A percentile compares a stretch with the other conserved stretches of the same genome.
These are phyloP conservation scores for Dactylellina sp. DNA, from an alignment of 2,329 filamentous ascomycete species.

Conservation along the genomic window DNA sequence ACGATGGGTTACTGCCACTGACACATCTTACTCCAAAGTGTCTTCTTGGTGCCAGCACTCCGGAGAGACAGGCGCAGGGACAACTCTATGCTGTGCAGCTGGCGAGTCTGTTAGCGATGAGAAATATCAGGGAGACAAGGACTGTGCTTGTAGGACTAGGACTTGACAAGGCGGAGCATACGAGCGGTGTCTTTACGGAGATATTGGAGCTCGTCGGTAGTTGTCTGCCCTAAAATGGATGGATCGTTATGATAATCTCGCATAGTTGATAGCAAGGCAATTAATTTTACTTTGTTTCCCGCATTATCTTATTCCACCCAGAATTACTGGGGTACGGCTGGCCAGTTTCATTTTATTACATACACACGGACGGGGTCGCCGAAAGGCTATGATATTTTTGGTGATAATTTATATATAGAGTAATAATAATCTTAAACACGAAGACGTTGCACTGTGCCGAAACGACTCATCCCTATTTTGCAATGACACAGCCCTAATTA, in stretches of 20 bases:
- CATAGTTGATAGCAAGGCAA: neutral
- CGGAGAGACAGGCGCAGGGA: constrained; percentile 82
- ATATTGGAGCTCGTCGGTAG: constrained; percentile 73
- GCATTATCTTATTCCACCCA: neutral
- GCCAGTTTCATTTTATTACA: neutral
- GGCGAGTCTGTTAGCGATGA: constrained; percentile 79
- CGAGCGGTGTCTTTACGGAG: constrained; percentile 61
- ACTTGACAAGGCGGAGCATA: constrained; percentile 65
- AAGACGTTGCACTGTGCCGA: too few relatives aligned
- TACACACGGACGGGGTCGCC: constrained; percentile 24
- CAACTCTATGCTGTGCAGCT: constrained; percentile 92
- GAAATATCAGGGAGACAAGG: constrained; percentile 73
- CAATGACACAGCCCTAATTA: too few relatives aligned
- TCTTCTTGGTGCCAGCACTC: constrained; percentile 82
- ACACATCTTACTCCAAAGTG: constrained; percentile 87
- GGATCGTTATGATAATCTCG: too few relatives aligned
- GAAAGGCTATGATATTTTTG: constrained; percentile 41
- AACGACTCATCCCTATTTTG: too few relatives aligned
- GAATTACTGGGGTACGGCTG: constrained; percentile 29
- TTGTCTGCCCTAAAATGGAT: constrained; percentile 62
- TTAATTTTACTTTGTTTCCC: too few relatives aligned
- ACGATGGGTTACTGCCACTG: constrained; percentile 76
- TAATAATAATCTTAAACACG: too few relatives aligned
- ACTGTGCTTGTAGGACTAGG: constrained; percentile 72
- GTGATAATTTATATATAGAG: neutral